Base-by-base conservation (phyloP, 139 green algal genomes). In the Limnomonas spitsbergensis region DNA sequence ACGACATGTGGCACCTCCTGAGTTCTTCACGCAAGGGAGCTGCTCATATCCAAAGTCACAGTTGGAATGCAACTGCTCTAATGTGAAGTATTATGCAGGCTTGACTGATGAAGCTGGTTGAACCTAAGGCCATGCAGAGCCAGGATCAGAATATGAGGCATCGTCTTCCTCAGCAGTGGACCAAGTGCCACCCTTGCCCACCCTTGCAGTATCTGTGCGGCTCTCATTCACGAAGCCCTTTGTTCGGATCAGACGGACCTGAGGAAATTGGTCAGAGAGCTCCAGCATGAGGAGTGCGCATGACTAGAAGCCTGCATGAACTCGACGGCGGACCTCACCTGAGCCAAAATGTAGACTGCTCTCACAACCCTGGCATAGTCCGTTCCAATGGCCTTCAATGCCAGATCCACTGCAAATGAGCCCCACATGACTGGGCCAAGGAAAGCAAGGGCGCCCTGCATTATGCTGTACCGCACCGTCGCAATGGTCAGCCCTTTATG, bases 341-440 rank as follows among this genome's bases (percentile, higher is more conserved):
- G 91, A 0, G 92, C 91, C 66, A 97, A 73, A 0, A 86, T 78
- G 73, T 93, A 94, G 6, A 97, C 86, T 1, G 89, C 89, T 2
- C 88, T 83, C 24, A 90, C 80, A 29, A 97, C 70, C 1, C 93
- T 78, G 1, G 83, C 82, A 71, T 94, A 95, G 78, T 97, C 93
- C 1, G 91, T 92, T 52, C 93, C 93, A 1, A 96, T 83, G 6
- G 88, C 81, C 54, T 91, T 90, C 1, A 86, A 42, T 29, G 85
- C 87, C 68, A 97, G 81, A 52, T 97, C 93, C 2, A 89, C 52
- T n/a, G 84, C 91, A n/a, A 94, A 86, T 80, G 79, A 89, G 2
- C 82, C 89, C 93, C 92, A 97, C 88, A 96, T 88, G 2, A 92
- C 40, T 1, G 93, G 92, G 0, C 88, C 90, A 34, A 96, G 40